Conservation (phyloP, 2,329 filamentous ascomycete species). For the Hypoxylon rubiginosum region DNA sequence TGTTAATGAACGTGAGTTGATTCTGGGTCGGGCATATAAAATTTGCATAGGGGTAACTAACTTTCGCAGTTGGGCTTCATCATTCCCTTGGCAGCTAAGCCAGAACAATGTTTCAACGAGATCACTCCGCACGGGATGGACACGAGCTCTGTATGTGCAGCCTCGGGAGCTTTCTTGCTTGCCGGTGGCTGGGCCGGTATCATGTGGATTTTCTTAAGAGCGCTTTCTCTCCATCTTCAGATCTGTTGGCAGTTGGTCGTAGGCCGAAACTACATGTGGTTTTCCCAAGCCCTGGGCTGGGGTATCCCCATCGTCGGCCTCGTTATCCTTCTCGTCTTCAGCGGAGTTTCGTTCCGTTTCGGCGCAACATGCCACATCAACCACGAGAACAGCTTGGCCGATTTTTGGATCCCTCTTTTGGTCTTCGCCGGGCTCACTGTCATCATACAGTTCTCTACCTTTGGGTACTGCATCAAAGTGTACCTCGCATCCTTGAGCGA, state of each 20-base stretch:
- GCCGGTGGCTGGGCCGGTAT: constrained; percentile 87
- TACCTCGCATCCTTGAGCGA: constrained; percentile 89
- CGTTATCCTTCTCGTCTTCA: constrained; percentile 81
- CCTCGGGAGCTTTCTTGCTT: constrained; percentile 87
- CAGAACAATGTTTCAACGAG: constrained; percentile 85
- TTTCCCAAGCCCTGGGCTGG: constrained; percentile 85
- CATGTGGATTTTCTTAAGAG: constrained; percentile 92
- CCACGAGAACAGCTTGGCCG: constrained; percentile 83
- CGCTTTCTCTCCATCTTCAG: constrained; percentile 92
- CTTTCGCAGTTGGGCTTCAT: constrained; percentile 83
- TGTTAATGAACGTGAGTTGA: constrained; percentile 81
- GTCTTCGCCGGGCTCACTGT: constrained; percentile 74
- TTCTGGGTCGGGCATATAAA: not conserved
- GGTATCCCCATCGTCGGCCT: constrained; percentile 83
- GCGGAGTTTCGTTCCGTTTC: constrained; percentile 94
- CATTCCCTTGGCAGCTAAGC: constrained; percentile 82
- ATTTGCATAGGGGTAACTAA: constrained; percentile 15
- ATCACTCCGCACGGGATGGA: constrained; percentile 97
- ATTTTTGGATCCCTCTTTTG: constrained; percentile 89
- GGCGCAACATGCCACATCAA: constrained; percentile 95
- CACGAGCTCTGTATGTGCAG: constrained; percentile 83
- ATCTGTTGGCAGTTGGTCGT: constrained; percentile 98
- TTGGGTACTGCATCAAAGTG: constrained; percentile 91
- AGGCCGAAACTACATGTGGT: constrained; percentile 90
- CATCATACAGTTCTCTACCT: constrained; percentile 77